Evolutionary conservation across 1,139 yeast species (phyloP), one percentile per base, ranked within the genome.

Genomic region (Pichia cactophila): DNA sequence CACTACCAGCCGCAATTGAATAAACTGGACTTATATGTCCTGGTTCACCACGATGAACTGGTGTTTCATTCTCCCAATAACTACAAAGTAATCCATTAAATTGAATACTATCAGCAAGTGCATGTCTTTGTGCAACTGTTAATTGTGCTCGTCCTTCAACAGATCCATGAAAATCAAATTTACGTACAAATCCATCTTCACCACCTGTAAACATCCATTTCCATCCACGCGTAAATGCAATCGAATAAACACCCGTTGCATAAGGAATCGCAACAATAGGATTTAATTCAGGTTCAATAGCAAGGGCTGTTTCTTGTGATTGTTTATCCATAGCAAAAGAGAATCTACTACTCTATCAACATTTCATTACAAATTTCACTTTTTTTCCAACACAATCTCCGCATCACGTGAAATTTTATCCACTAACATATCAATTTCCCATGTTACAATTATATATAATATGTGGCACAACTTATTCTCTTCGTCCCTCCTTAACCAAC

Each of bases 41-140:
- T 16, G 38, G 11, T 16, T 35, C 38, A 6, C 23, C 23, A 35
- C 20, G 10, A n/a, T 35, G 17, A 7, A 35, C 70, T 0, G 96
- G 96, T 61, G 88, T 86, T 66, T 90, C 98, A 65, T 92, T 94
- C 61, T 90, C 97, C 97, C 97, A 92, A 67, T 88, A 92, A 0
- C 95, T 83, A 33, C 77, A 67, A 14, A 90, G 69, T 2, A 87
- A 84, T 5, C 97, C 98, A 0, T 92, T 92, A 58, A 81, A 84
- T 26, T 86, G 77, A 38, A 92, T 78, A 0, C 95, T 78, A 63
- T 92, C 99, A 17, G 88, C 89, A 52, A 88, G 71, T 46, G 88
- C 86, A 65, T 92, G 98, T 59, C 80, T 80, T 64, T 92, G 98
- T 2, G 96, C 90, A 60, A 89, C 86, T 0, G 98, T 92, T 50